These are phyloP conservation scores for Penicillium silybi DNA, from an alignment of 495 filamentous ascomycete genomes.

Conservation along the genomic window DNA sequence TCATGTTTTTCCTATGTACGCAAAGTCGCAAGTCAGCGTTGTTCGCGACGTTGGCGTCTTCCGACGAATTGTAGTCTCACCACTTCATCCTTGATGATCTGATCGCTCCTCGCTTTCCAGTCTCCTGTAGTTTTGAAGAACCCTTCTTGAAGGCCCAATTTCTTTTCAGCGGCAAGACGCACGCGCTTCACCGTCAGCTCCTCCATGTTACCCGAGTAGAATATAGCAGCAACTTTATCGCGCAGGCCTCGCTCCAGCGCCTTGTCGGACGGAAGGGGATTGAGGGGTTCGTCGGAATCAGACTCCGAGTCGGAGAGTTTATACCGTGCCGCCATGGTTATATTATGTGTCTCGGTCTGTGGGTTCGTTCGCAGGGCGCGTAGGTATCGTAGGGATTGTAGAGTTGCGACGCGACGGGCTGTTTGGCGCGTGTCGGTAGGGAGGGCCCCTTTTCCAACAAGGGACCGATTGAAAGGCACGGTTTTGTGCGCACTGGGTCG, in stretches of 20 bases:
- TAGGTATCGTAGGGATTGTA: background rate
- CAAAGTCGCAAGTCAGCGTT: slow-evolving; percentile 6
- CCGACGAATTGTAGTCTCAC: slow-evolving; percentile 46
- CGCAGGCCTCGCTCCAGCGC: slow-evolving; percentile 54
- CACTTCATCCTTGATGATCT: slow-evolving; percentile 64
- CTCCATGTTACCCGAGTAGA: slow-evolving; percentile 53
- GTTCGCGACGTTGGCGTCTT: background rate
- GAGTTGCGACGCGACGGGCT: background rate
- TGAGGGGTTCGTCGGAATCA: slow-evolving; percentile 12
- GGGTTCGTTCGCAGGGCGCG: background rate
- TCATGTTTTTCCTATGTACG: slow-evolving; percentile 30
- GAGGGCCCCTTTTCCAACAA: background rate
- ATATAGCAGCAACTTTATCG: slow-evolving; percentile 54
- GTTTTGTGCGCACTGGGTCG: background rate
- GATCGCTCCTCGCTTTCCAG: slow-evolving; percentile 81
- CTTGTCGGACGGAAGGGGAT: slow-evolving; percentile 27
- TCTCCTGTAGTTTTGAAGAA: slow-evolving; percentile 61
- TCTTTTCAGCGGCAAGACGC: slow-evolving; percentile 61
- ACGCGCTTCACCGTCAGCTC: slow-evolving; percentile 74
- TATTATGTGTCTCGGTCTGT: background rate
- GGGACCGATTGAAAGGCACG: background rate
- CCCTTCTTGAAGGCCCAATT: slow-evolving; percentile 59
- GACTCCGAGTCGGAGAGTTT: slow-evolving; percentile 37
- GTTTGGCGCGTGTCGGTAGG: background rate
- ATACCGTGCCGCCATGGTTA: slow-evolving; percentile 32